Conservation (phyloP, 805 yeast species). For the Teunomyces lycoperdinae region DNA sequence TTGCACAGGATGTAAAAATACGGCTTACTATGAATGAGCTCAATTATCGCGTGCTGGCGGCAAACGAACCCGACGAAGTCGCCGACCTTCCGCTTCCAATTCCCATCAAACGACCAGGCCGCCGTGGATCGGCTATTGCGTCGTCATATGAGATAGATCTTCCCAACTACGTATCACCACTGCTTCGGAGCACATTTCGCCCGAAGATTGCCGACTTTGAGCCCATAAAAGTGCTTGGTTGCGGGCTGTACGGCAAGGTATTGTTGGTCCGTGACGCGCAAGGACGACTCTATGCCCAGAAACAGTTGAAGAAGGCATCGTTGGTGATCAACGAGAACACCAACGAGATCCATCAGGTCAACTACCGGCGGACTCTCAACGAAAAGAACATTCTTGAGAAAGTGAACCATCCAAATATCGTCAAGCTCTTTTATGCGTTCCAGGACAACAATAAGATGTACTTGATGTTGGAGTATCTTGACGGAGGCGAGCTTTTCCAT, state of each 20-base stretch:
- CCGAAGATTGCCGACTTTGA: slow-evolving; percentile 37
- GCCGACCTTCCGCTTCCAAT: slow-evolving; percentile 16
- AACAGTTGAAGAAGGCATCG: slow-evolving; percentile 40
- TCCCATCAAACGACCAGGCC: slow-evolving; percentile 11
- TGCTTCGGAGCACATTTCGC: slow-evolving; percentile 18
- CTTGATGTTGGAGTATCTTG: slow-evolving; percentile 41
- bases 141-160: slow-evolving; percentile 36
- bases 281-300: slow-evolving; percentile 42
- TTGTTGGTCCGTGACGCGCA: slow-evolving; percentile 38
- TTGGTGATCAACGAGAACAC: slow-evolving; percentile 31
- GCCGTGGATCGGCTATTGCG: slow-evolving; percentile 25
- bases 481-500: slow-evolving; percentile 46
- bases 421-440: slow-evolving; percentile 42
- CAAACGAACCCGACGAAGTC: slow-evolving; percentile 8
- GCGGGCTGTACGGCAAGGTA: slow-evolving; percentile 45
- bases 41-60: slow-evolving; percentile 19
- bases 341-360: slow-evolving; percentile 29
- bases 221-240: slow-evolving; percentile 43
- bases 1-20: slow-evolving; percentile 4
- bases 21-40: slow-evolving; percentile 10
- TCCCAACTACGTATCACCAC: slow-evolving; percentile 24
- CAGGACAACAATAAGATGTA: slow-evolving; percentile 44
- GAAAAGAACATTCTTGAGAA: slow-evolving; percentile 40
- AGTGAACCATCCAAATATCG: slow-evolving; percentile 44
- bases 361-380: slow-evolving; percentile 38